These are phyloP conservation scores for Monosporascus sp. DNA, from an alignment of 2,329 filamentous ascomycete species.

Conservation along the genomic window DNA sequence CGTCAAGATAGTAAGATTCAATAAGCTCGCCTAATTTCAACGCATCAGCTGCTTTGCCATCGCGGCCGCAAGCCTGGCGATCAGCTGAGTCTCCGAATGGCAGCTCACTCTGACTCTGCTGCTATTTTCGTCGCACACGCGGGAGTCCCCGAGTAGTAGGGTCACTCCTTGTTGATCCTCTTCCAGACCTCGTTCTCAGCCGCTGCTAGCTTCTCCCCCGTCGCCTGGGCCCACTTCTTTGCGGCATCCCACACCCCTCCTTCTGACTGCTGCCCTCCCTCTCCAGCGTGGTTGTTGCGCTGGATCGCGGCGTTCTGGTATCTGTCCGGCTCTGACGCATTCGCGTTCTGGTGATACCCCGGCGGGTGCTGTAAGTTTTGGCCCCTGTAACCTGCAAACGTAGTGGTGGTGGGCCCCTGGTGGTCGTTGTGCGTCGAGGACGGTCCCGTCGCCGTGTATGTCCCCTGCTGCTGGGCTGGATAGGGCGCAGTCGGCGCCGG, in stretches of 20 bases:
- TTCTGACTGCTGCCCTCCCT: conserved; percentile 23
- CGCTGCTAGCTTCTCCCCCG: conserved; percentile 51
- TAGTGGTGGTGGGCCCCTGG: conserved; percentile 23
- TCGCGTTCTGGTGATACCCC: conserved; percentile 52
- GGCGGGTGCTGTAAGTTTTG: conserved; percentile 40
- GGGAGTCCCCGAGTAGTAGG: conserved; percentile 1
- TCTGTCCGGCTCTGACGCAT: conserved; percentile 46
- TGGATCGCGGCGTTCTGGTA: conserved; percentile 40
- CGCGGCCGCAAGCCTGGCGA: no score
- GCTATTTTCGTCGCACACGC: not conserved
- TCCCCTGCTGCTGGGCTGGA: conserved; percentile 38
- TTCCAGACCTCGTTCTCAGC: conserved; percentile 60
- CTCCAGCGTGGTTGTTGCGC: conserved; percentile 24
- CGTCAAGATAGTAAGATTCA: no score
- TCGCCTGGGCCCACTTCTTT: conserved; percentile 52
- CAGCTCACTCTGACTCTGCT: no score
- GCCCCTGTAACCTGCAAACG: conserved; percentile 18
- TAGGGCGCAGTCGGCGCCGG: conserved; percentile 39
- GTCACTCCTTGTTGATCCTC: conserved; percentile 54
- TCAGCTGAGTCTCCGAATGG: no score
- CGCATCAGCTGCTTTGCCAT: no score
- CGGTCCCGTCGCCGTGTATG: conserved; percentile 32
- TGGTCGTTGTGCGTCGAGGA: conserved; percentile 22
- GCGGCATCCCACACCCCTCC: conserved; percentile 50
- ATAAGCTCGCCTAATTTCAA: no score